Conservation (phyloP, 768 basidiomycete genomes). For the Kondoa malvinella region DNA sequence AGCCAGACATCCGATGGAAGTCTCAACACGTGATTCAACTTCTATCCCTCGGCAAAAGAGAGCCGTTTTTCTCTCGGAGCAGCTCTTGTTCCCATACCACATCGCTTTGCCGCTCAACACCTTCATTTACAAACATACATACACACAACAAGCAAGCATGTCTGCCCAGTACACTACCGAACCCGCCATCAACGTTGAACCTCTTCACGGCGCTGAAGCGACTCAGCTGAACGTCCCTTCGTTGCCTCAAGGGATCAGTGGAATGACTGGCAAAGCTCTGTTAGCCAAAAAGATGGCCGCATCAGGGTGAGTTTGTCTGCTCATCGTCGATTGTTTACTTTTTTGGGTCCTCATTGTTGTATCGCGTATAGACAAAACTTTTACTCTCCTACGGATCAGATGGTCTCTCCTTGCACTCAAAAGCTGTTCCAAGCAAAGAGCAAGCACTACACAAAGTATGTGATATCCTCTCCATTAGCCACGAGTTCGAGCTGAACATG, state of each 20-base stretch:
- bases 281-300: conserved; percentile 87
- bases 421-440: conserved; percentile 81
- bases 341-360: background rate
- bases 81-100: too few species aligned
- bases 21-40: too few species aligned
- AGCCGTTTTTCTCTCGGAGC: too few species aligned
- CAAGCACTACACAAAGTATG: conserved; percentile 80
- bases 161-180: background rate
- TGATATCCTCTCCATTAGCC: conserved; percentile 15
- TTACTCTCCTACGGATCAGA: conserved; percentile 83
- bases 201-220: conserved; percentile 44
- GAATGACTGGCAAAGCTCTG: conserved; percentile 63
- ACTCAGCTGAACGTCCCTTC: background rate
- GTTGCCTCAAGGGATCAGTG: conserved; percentile 25
- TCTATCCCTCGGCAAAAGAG: too few species aligned
- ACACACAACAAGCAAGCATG: background rate
- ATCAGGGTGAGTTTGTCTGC: conserved; percentile 46
- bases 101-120: too few species aligned
- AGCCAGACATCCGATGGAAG: too few species aligned
- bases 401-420: conserved; percentile 83
- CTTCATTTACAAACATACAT: too few species aligned
- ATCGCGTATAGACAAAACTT: conserved; percentile 60
- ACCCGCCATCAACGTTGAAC: conserved; percentile 38
- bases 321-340: conserved; percentile 15
- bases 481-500: background rate